Conservation (phyloP, 164 flowering plant species). For the Macadamia integrifolia region DNA sequence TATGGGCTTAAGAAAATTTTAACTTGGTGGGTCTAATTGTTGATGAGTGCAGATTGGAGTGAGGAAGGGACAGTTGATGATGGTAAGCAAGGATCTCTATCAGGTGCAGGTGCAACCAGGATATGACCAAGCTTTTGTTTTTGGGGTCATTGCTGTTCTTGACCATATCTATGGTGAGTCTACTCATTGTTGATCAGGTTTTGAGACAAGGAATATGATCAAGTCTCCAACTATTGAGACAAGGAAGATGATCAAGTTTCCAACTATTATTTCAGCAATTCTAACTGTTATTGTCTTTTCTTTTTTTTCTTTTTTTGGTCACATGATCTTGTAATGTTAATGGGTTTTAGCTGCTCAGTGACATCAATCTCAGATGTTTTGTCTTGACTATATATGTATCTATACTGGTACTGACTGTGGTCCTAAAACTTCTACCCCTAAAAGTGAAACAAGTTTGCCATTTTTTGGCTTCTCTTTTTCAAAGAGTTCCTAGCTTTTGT, state of each 20-base stretch:
- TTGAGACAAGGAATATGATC: background rate
- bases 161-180: constrained; percentile 76
- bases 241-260: background rate
- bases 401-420: too few species aligned
- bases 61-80: constrained; percentile 21
- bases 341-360: too few species aligned
- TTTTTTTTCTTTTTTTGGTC: background rate
- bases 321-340: too few species aligned
- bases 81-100: constrained; percentile 60
- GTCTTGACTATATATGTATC: too few species aligned
- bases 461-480: too few species aligned
- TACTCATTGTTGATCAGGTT: constrained; percentile 39
- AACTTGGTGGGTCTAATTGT: background rate
- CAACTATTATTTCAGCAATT: too few species aligned
- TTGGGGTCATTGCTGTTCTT: constrained; percentile 78
- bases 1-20: background rate
- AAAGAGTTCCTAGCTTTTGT: too few species aligned
- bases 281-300: background rate
- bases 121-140: constrained; percentile 74
- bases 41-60: constrained; percentile 39
- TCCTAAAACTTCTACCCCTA: too few species aligned
- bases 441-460: too few species aligned
- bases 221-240: background rate
- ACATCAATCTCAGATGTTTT: too few species aligned
- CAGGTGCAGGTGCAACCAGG: constrained; percentile 63